Evolutionary conservation across 2,329 filamentous ascomycete species (phyloP), one percentile per base, ranked within the genome.

Genomic region (Diaporthe nobilis): DNA sequence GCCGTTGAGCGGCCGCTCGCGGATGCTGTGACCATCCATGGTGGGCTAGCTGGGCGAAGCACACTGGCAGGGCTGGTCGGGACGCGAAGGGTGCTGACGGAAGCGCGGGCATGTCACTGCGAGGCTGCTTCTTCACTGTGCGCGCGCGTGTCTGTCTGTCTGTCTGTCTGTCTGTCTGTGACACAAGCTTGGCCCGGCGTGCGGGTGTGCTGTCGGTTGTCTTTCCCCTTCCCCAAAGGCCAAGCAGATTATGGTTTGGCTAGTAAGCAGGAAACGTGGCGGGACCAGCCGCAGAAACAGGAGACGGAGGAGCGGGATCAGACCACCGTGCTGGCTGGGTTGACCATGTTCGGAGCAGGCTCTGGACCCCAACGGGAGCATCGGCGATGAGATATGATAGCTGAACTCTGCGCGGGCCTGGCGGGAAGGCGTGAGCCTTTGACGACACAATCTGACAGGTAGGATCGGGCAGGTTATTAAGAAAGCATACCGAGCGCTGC

Each of bases 241-340:
- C 42, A 31, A 53, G 49, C 20, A 68, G n/a, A 65, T 65, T 49
- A 65, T 65, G 61, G 25, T 65, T 49, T 51, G 55, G 55, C 68
- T 25, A 60, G 71, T 65, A 25, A 53, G 63, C 63, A 53, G 31
- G 31, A 51, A 22, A 53, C 22, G 49, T 37, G 71, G 34, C 71
- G 71, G 65, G 47, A 71, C 47, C 53, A 71, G 63, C 53, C 65
- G 73, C 44, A 28, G 58, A 47, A 75, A 75, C 75, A 75, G 75
- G 49, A 72, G 72, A 76, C 60, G 68, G 73, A 70, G 71, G 58
- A 57, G 71, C 34, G 71, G 37, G 17, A 73, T 76, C 75, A 75
- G 72, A 55, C 75, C 75, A 76, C 71, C 37, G 42, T 73, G 31
- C 55, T 65, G 51, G 55, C 53, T 70, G 53, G 74, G 60, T 61